These are phyloP conservation scores for Aspergillus leporis DNA, from an alignment of 495 filamentous ascomycete species.

Conservation along the genomic window DNA sequence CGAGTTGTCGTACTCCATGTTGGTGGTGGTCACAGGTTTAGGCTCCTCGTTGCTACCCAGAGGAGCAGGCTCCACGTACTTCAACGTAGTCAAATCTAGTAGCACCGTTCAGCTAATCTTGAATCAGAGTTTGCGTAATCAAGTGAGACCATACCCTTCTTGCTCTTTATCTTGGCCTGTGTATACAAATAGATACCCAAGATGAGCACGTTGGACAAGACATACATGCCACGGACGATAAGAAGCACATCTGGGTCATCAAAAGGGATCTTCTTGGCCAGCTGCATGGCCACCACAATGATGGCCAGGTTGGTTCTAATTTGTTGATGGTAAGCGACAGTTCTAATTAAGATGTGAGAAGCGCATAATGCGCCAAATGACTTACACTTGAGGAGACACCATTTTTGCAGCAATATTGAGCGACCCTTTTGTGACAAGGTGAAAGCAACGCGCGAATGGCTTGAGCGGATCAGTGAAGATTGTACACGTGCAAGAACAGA, in stretches of 20 bases:
- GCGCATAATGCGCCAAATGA: background rate
- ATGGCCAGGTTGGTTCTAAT: constrained; percentile 85
- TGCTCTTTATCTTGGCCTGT: constrained; percentile 78
- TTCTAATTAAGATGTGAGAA: background rate
- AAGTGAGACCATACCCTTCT: constrained; percentile 71
- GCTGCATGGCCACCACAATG: constrained; percentile 97
- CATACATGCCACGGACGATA: constrained; percentile 76
- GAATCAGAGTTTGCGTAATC: background rate
- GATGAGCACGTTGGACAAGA: constrained; percentile 88
- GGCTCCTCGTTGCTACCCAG: constrained; percentile 91
- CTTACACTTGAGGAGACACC: constrained; percentile 51
- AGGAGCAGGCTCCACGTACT: constrained; percentile 93
- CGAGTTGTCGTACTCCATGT: constrained; percentile 85
- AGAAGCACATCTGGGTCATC: constrained; percentile 87
- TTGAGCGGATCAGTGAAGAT: constrained; percentile 16
- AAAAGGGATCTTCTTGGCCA: constrained; percentile 92
- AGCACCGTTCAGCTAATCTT: constrained; percentile 1
- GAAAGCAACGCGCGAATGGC: constrained; percentile 17
- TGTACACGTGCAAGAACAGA: constrained; percentile 29
- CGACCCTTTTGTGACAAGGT: constrained; percentile 14
- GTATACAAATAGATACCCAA: constrained; percentile 79
- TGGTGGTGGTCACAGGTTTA: constrained; percentile 92
- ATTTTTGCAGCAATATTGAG: constrained; percentile 35
- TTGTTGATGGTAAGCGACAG: constrained; percentile 11
- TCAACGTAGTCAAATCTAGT: constrained; percentile 91